Evolutionary conservation across 2,329 filamentous ascomycete species (phyloP).

Genomic region (Ceratocystis colombiana): DNA sequence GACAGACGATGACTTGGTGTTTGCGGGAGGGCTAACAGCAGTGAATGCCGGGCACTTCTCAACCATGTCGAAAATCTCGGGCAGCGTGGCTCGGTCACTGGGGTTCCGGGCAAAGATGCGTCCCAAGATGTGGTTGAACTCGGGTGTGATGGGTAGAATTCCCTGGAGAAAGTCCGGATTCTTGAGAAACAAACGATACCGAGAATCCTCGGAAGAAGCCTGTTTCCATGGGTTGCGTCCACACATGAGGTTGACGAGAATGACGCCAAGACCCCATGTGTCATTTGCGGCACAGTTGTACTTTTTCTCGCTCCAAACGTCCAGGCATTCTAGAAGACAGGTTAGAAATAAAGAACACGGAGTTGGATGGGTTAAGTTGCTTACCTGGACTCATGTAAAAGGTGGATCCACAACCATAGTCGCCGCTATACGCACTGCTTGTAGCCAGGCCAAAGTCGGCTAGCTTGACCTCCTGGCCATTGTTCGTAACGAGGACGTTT

Average conservation of each 20-base stretch:
- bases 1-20: neutral
- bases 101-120: conserved; percentile 84
- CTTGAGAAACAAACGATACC: conserved; percentile 81
- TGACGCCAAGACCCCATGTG: conserved; percentile 95
- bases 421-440: conserved; percentile 68
- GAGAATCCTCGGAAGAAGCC: conserved; percentile 84
- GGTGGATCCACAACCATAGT: conserved; percentile 95
- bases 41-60: conserved; percentile 65
- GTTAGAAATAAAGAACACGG: conserved; percentile 30
- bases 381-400: conserved; percentile 99
- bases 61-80: conserved; percentile 69
- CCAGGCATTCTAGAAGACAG: conserved; percentile 63
- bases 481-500: conserved; percentile 87
- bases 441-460: conserved; percentile 96
- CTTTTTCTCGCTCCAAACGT: conserved; percentile 63
- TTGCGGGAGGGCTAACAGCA: neutral
- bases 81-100: conserved; percentile 66
- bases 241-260: conserved; percentile 93
- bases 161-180: conserved; percentile 81
- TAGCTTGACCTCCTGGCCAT: conserved; percentile 82
- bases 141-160: conserved; percentile 81
- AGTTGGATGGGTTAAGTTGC: conserved; percentile 29
- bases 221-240: conserved; percentile 99
- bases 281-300: conserved; percentile 94
- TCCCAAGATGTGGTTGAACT: conserved; percentile 77